Conservation (phyloP, 805 yeast species). For the Ogataea siamensis region DNA sequence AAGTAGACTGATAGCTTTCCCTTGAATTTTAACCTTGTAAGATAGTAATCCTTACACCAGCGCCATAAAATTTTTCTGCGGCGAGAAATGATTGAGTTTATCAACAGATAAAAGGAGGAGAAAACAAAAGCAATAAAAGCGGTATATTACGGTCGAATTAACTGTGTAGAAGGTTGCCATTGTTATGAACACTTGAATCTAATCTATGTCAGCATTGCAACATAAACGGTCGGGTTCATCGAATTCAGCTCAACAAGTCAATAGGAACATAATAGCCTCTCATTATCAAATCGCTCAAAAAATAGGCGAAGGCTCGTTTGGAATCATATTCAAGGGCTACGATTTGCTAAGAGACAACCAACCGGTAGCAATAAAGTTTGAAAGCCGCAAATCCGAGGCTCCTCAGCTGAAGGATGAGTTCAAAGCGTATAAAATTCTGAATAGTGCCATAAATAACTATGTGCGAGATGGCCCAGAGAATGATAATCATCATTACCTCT, state of each 20-base stretch:
- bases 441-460: slow-evolving; percentile 44
- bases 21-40: too few species aligned
- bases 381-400: slow-evolving; percentile 76
- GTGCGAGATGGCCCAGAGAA: slow-evolving; percentile 27
- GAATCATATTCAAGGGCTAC: slow-evolving; percentile 79
- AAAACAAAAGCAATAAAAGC: slow-evolving; percentile 9
- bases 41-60: slow-evolving; percentile 3
- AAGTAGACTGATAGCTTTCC: not conserved
- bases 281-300: slow-evolving; percentile 81
- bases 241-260: slow-evolving; percentile 21
- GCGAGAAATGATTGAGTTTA: slow-evolving; percentile 6
- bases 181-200: slow-evolving; percentile 4
- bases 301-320: slow-evolving; percentile 87
- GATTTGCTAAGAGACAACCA: slow-evolving; percentile 59
- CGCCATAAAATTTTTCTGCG: slow-evolving; percentile 14
- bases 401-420: slow-evolving; percentile 83
- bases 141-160: slow-evolving; percentile 1
- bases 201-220: slow-evolving; percentile 9
- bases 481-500: slow-evolving; percentile 26
- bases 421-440: slow-evolving; percentile 70
- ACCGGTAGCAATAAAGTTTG: slow-evolving; percentile 78
- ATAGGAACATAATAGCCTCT: slow-evolving; percentile 42
- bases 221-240: slow-evolving; percentile 21
- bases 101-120: slow-evolving; percentile 13
- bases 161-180: not conserved